phyloP scores from a whole-genome alignment of 1,284 basidiomycete species.

The Rhodotorula sp. region DNA sequence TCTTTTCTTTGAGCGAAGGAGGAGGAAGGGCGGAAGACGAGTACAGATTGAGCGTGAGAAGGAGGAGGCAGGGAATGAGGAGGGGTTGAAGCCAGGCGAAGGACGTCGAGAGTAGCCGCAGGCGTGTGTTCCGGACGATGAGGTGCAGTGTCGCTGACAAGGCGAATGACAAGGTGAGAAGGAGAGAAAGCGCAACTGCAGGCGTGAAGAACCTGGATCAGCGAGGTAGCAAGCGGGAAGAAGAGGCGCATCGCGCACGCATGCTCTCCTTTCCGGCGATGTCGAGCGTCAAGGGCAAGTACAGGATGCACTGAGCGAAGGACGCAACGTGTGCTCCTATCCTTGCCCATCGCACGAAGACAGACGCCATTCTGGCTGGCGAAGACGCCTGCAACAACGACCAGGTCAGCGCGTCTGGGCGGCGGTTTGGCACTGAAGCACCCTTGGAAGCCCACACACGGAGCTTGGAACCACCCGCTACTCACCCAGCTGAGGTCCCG shows the following conservation, averaged over 20 bases:
- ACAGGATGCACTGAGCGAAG: constrained; percentile 66
- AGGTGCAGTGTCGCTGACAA: constrained; percentile 41
- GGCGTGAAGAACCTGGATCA: not conserved
- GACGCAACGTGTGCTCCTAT: constrained; percentile 12
- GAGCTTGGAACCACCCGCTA: not conserved
- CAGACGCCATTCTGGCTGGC: not conserved
- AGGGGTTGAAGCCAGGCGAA: constrained; percentile 49
- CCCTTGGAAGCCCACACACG: not conserved
- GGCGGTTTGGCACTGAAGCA: not conserved
- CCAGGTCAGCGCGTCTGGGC: not conserved
- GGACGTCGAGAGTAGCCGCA: constrained; percentile 32
- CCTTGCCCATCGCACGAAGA: not conserved
- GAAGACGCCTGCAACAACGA: too few species aligned
- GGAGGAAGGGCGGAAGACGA: constrained; percentile 38
- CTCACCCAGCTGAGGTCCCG: not conserved
- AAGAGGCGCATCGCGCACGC: not conserved
- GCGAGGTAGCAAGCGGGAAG: not conserved
- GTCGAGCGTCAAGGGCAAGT: constrained; percentile 76
- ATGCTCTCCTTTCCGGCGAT: constrained; percentile 45
- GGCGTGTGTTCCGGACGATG: constrained; percentile 41
- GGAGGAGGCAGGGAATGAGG: constrained; percentile 70
- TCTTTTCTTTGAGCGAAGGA: constrained; percentile 54
- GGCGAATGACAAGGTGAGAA: constrained; percentile 39
- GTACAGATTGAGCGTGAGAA: constrained; percentile 71
- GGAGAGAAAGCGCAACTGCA: constrained; percentile 43